phyloP scores from a whole-genome alignment of 306 rosid genomes.

The Cajanus cajan region DNA sequence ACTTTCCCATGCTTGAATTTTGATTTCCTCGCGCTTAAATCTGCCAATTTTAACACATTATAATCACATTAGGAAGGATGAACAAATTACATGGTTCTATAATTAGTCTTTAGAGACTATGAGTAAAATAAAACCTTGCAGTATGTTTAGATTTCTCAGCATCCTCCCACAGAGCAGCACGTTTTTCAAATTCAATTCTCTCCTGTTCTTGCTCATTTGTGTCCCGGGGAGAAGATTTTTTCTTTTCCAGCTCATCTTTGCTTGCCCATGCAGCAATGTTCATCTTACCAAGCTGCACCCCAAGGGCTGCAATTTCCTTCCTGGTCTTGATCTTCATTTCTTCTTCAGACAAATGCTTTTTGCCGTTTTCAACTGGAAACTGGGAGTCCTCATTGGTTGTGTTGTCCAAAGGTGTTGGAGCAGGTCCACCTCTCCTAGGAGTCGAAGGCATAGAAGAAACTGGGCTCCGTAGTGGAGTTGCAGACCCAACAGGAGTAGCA shows the following conservation, averaged over 20 bases:
- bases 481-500: conserved; percentile 81
- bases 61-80: conserved; percentile 14
- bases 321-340: conserved; percentile 85
- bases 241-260: conserved; percentile 64
- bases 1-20: conserved; percentile 95
- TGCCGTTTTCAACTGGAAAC: conserved; percentile 32
- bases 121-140: conserved; percentile 67
- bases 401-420: conserved; percentile 63
- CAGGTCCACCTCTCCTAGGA: conserved; percentile 72
- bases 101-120: conserved; percentile 6
- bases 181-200: conserved; percentile 67
- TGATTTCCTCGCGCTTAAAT: conserved; percentile 85
- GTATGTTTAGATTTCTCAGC: conserved; percentile 79
- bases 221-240: conserved; percentile 36
- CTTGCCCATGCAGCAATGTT: conserved; percentile 97
- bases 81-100: not conserved
- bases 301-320: conserved; percentile 90
- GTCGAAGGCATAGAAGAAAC: conserved; percentile 81
- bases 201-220: conserved; percentile 41
- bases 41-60: conserved; percentile 42
- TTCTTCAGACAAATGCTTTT: conserved; percentile 67
- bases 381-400: conserved; percentile 36
- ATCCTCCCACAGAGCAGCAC: conserved; percentile 89
- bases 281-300: conserved; percentile 88
- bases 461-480: conserved; percentile 82